Conservation (phyloP, 2,329 filamentous ascomycete genomes). For the Fusarium tuaranense region DNA sequence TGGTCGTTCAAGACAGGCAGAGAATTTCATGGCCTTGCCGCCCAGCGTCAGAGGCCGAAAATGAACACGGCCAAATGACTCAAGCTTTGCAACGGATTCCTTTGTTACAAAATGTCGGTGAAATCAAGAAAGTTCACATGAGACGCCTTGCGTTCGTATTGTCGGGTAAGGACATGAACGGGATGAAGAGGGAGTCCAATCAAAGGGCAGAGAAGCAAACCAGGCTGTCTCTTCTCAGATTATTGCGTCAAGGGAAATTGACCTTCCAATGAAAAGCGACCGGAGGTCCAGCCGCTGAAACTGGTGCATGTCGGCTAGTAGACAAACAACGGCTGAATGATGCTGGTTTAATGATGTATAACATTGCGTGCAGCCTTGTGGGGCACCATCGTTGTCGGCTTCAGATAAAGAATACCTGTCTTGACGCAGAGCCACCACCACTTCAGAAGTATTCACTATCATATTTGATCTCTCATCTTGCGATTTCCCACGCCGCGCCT, state of each 20-base stretch:
- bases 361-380: neutral
- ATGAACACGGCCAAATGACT: neutral
- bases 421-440: neutral
- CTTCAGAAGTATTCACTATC: neutral
- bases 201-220: neutral
- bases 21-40: neutral
- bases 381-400: neutral
- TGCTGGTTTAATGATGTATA: neutral
- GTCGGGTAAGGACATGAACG: neutral
- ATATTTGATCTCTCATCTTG: neutral
- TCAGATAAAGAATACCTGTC: neutral
- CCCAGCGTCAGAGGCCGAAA: neutral
- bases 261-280: neutral
- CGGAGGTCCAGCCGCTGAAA: neutral
- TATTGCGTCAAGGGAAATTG: neutral
- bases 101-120: neutral
- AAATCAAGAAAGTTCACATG: neutral
- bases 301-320: neutral
- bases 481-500: neutral
- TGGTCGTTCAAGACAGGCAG: neutral
- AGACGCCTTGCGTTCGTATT: neutral
- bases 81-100: neutral
- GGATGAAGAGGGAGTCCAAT: neutral
- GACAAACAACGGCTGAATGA: neutral
- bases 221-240: neutral